These are phyloP conservation scores for Emmonsiellopsis sp. DNA, from an alignment of 2,329 filamentous ascomycete genomes.

Conservation along the genomic window DNA sequence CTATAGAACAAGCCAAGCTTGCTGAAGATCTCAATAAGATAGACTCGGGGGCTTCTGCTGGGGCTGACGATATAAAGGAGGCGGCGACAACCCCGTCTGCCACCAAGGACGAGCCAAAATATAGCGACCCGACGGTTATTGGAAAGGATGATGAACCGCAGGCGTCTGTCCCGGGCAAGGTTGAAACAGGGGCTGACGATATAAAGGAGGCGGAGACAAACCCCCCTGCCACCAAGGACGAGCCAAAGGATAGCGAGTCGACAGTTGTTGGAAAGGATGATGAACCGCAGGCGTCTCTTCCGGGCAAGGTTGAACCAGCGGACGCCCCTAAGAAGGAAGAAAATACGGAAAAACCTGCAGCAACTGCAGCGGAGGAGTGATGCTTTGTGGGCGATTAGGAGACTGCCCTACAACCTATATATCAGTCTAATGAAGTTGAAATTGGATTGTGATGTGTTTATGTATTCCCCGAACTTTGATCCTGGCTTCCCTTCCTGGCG, in stretches of 20 bases:
- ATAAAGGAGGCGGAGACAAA: background rate
- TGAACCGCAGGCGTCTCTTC: conserved; percentile 2
- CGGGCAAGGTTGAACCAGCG: conserved; percentile 4
- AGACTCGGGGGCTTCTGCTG: too few relatives aligned
- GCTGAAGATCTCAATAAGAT: conserved; percentile 24
- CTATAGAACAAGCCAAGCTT: conserved; percentile 26
- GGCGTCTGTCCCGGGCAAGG: conserved; percentile 10
- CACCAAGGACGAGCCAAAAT: too few relatives aligned
- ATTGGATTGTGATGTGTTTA: too few relatives aligned
- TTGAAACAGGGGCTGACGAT: too few relatives aligned
- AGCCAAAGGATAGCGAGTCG: conserved; percentile 15
- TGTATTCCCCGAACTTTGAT: too few relatives aligned
- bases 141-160: conserved; percentile 18
- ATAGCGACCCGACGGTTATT: too few relatives aligned
- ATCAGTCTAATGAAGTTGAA: too few relatives aligned
- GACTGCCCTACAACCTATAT: background rate
- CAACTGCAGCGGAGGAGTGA: background rate
- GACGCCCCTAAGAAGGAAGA: conserved; percentile 1
- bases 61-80: too few relatives aligned
- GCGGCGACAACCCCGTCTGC: too few relatives aligned
- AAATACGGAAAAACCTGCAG: conserved; percentile 4
- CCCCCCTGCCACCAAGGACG: background rate
- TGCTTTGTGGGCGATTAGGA: background rate
- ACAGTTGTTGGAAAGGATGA: conserved; percentile 16
- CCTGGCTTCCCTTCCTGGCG: too few relatives aligned